These are phyloP conservation scores for Aureobasidium sp. DNA, from an alignment of 2,329 filamentous ascomycete species.

Conservation along the genomic window DNA sequence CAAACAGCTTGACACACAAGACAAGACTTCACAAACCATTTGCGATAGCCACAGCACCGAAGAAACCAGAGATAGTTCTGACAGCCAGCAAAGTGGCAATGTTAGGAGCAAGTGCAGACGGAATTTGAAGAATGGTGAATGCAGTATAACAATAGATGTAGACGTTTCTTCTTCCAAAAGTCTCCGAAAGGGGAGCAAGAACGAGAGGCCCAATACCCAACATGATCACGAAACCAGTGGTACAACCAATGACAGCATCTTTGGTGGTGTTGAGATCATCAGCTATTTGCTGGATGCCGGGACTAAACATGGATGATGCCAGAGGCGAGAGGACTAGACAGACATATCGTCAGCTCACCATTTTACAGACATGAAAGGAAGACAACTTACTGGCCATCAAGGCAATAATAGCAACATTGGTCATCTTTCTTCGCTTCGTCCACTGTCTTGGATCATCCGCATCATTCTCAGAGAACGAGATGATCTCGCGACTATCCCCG, in stretches of 20 bases:
- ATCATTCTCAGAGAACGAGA: conserved; percentile 30
- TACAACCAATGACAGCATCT: conserved; percentile 39
- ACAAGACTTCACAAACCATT: conserved; percentile 29
- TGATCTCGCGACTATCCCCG: conserved; percentile 22
- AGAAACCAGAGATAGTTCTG: conserved; percentile 40
- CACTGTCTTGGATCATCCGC: conserved; percentile 39
- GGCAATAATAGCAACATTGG: conserved; percentile 43
- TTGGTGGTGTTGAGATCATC: conserved; percentile 34
- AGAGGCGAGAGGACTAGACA: conserved; percentile 36
- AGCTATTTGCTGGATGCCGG: conserved; percentile 42
- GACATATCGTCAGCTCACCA: background rate
- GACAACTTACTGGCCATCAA: conserved; percentile 36
- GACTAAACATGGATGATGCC: conserved; percentile 44
- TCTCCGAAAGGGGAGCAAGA: conserved; percentile 39
- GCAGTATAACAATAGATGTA: conserved; percentile 38
- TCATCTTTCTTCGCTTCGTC: conserved; percentile 35
- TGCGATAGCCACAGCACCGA: conserved; percentile 41
- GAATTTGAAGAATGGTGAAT: conserved; percentile 40
- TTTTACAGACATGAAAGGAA: background rate
- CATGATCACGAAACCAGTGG: conserved; percentile 43
- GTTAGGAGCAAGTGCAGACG: conserved; percentile 39
- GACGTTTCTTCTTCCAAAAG: conserved; percentile 36
- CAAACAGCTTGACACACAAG: no score
- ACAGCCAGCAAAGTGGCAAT: conserved; percentile 36
- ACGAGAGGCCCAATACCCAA: conserved; percentile 40